Evolutionary conservation across 106 monocot genomes (phyloP).

Genomic region (Cymbidium sinense): DNA sequence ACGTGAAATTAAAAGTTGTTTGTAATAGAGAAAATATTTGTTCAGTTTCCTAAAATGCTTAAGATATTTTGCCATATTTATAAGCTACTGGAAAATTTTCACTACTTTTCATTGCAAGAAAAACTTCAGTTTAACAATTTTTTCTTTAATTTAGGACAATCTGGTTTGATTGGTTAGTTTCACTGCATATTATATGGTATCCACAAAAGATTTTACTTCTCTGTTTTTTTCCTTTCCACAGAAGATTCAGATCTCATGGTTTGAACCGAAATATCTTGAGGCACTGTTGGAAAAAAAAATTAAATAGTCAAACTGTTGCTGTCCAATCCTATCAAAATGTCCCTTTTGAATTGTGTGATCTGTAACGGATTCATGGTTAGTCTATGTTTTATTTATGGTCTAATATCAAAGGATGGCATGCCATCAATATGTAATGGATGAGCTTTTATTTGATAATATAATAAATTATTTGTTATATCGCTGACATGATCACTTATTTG

Average conservation of each 20-base stretch:
- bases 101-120: not conserved
- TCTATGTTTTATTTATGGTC: not conserved
- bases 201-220: not conserved
- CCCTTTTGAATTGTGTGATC: not conserved
- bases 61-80: not conserved
- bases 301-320: not conserved
- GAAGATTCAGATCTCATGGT: not conserved
- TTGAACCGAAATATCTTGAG: not conserved
- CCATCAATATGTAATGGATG: not conserved
- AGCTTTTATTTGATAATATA: not conserved
- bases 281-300: not conserved
- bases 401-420: not conserved
- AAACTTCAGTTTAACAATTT: not conserved
- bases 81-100: not conserved
- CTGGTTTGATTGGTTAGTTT: not conserved
- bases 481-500: no score
- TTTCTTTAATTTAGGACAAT: not conserved
- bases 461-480: no score
- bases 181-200: not conserved
- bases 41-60: not conserved
- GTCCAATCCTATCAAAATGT: not conserved
- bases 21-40: not conserved
- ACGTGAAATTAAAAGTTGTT: no score
- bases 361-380: not conserved
- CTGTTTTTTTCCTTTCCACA: not conserved